phyloP scores from a whole-genome alignment of 176 grass and related monocot species.

The barley (Hordeum vulgare) region MorexV3_pseudomolecules_assembly NC_058518.1:372307829-372308328 shows the following conservation, averaged over 20 bases:
- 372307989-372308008: not conserved
- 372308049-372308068: too few species aligned
- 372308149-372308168: too few species aligned
- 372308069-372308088: too few species aligned
- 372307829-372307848: not conserved
- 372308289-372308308: not conserved
- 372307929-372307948: not conserved
- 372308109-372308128: too few species aligned
- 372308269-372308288: too few species aligned
- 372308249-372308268: too few species aligned
- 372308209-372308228: too few species aligned
- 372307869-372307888: not conserved
- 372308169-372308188: too few species aligned
- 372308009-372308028: not conserved
- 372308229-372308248: too few species aligned
- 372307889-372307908: not conserved
- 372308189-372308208: too few species aligned
- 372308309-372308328: not conserved
- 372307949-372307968: not conserved
- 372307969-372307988: not conserved
- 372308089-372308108: too few species aligned
- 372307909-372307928: not conserved
- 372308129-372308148: too few species aligned
- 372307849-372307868: not conserved
- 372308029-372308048: not conserved